phyloP scores from a whole-genome alignment of 352 stramenopile species.

The Thalassiosira sp. region DNA sequence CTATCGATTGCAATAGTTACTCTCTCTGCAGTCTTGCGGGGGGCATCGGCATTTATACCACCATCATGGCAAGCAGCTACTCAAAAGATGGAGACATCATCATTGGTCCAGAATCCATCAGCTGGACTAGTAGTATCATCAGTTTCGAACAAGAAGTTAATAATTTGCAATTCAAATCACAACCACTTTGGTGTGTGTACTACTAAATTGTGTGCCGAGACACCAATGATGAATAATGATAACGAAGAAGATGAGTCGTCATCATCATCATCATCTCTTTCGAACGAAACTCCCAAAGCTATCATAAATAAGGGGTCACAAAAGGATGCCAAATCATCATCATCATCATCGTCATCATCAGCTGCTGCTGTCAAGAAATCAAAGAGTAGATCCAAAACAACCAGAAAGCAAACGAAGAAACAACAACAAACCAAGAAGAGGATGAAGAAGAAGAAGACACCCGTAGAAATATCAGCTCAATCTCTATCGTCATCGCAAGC shows the following conservation, averaged over 20 bases:
- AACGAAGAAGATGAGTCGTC: too few relatives aligned
- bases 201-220: background rate
- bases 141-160: background rate
- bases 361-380: background rate
- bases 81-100: too few relatives aligned
- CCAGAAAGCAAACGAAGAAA: background rate
- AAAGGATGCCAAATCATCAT: background rate
- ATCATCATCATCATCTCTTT: too few relatives aligned
- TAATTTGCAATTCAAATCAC: background rate
- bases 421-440: background rate
- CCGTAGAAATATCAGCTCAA: constrained; percentile 23
- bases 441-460: too few relatives aligned
- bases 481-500: constrained; percentile 23
- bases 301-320: background rate
- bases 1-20: background rate
- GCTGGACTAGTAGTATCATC: background rate
- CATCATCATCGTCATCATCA: too few relatives aligned
- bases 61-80: background rate
- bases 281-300: background rate
- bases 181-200: background rate
- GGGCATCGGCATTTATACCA: background rate
- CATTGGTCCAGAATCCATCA: background rate
- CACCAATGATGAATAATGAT: background rate
- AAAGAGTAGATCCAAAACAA: constrained; percentile 9
- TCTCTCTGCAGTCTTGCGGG: background rate